Base-by-base conservation (phyloP, 2,329 filamentous ascomycete species). In the Laburnicola sp. region DNA sequence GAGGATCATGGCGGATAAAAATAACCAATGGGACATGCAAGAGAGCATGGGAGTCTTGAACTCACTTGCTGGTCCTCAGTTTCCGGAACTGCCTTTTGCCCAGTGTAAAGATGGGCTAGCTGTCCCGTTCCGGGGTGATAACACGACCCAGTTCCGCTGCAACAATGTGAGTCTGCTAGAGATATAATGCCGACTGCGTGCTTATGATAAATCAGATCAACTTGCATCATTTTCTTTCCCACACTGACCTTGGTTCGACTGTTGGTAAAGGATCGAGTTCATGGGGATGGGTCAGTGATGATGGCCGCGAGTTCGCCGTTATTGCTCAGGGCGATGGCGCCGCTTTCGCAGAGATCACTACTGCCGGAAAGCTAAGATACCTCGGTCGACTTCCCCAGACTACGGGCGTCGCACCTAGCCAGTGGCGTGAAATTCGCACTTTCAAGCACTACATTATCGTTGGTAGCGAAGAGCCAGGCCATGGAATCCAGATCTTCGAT, bases 401-500 rank as follows among this genome's bases (percentile, higher is more conserved):
- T 27, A 68, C 64, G 23, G 67, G 69, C 21, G 60, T 53, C 60
- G 70, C 56, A 51, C 68, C 74, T 36, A 74, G 74, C 27, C 76
- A 75, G 46, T 82, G 80, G 80, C 74, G 79, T 44, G 80, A 83
- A 63, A 82, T 82, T 48, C 70, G 75, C 26, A 68, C 70, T 2
- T 69, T 71, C 54, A 75, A 75, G 60, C 73, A 68, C 58, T 82
- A 73, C 47, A 74, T 77, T 28, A 70, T 76, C 30, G 79, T 69
- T 16, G 60, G 68, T 41, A 61, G 60, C 36, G 63, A 71, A 58
- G 76, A 66, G 77, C 84, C 70, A 74, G 79, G 46, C 71, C 80
- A 82, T 56, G 72, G 74, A 32, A 66, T 86, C 38, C 83, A 86
- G 67, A 75, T 83, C 65, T 83, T 84, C 57, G 80, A 83, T 65